Evolutionary conservation across 2,329 filamentous ascomycete genomes (phyloP).

Genomic region (Graphilbum fragrans): DNA sequence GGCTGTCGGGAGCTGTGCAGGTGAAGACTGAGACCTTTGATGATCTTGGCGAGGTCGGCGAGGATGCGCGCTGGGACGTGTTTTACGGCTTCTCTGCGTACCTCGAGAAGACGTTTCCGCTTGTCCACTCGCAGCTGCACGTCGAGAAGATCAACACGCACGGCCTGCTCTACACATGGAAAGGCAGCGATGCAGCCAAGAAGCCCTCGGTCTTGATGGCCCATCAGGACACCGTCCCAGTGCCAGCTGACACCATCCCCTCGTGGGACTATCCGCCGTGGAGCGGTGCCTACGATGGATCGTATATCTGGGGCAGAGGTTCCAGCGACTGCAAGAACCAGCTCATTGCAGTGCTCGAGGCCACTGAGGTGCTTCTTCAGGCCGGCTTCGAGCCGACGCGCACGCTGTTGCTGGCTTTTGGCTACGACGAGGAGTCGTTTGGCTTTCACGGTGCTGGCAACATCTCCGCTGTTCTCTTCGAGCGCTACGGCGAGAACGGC

Average conservation of each 20-base stretch:
- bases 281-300: constrained; percentile 42
- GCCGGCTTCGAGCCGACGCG: constrained; percentile 36
- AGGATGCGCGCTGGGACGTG: constrained; percentile 46
- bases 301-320: constrained; percentile 49
- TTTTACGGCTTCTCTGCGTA: constrained; percentile 41
- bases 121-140: constrained; percentile 22
- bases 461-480: constrained; percentile 31
- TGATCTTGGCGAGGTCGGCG: constrained; percentile 34
- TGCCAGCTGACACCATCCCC: constrained; percentile 30
- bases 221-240: constrained; percentile 54
- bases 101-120: constrained; percentile 37
- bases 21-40: constrained; percentile 20
- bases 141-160: constrained; percentile 47
- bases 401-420: constrained; percentile 46
- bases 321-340: constrained; percentile 49
- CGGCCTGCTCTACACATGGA: constrained; percentile 45
- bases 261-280: constrained; percentile 51
- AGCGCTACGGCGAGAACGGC: constrained; percentile 39
- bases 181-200: constrained; percentile 32
- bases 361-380: constrained; percentile 40
- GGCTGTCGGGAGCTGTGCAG: constrained; percentile 14
- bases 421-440: constrained; percentile 51
- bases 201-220: constrained; percentile 49
- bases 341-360: constrained; percentile 42
- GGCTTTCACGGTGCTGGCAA: constrained; percentile 35